Evolutionary conservation across 352 stramenopile species (phyloP).

Genomic region (Peronospora belbahrii): DNA sequence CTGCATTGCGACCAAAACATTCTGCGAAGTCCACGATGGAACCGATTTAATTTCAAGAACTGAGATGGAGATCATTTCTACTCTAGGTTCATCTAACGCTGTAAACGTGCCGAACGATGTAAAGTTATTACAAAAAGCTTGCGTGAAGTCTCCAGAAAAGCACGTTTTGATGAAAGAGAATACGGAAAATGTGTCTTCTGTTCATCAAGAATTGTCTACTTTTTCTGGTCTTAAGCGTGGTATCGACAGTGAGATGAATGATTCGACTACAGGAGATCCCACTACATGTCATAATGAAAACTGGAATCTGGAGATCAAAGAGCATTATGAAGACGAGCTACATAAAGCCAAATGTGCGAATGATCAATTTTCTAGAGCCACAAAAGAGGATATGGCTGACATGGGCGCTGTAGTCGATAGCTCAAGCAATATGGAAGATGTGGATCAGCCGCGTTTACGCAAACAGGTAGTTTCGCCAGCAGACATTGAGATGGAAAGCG

Average conservation of each 20-base stretch:
- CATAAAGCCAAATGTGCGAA: neutral
- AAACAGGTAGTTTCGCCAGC: neutral
- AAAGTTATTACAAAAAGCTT: neutral
- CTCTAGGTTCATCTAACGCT: neutral
- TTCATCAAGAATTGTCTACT: neutral
- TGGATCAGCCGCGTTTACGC: neutral
- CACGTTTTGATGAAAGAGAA: neutral
- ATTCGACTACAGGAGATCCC: neutral
- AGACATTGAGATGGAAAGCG: constrained; percentile 14
- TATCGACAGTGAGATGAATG: neutral
- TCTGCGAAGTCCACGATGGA: neutral
- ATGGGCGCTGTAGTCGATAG: constrained; percentile 1
- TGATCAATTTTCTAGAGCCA: neutral
- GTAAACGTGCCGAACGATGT: neutral
- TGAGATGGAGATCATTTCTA: neutral
- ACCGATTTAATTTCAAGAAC: neutral
- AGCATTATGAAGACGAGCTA: neutral
- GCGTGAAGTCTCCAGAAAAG: neutral
- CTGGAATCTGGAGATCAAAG: neutral
- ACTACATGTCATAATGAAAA: neutral
- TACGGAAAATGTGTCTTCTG: neutral
- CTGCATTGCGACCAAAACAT: neutral
- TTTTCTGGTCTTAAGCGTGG: constrained; percentile 1
- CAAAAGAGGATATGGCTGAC: constrained; percentile 7
- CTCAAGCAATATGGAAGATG: constrained; percentile 3